Evolutionary conservation across 1,284 basidiomycete species (phyloP).

Genomic region (Porogramme epimiltina): DNA sequence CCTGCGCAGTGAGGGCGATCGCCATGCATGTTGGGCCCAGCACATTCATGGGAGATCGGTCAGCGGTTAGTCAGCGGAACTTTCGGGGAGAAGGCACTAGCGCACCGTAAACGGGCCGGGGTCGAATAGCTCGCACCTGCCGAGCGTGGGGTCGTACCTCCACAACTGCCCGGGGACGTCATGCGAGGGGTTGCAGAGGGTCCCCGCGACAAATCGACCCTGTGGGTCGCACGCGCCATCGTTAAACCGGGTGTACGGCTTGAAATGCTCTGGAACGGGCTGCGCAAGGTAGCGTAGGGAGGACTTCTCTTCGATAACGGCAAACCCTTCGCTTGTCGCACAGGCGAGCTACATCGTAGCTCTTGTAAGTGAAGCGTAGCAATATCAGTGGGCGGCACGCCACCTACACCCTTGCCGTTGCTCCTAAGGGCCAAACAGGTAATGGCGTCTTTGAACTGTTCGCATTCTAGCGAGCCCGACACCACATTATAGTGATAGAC

Average conservation of each 20-base stretch:
- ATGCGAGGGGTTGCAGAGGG: slow-evolving; percentile 51
- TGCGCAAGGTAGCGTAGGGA: slow-evolving; percentile 47
- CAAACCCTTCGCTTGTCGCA: slow-evolving; percentile 54
- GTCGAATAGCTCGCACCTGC: slow-evolving; percentile 53
- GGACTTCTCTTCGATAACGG: slow-evolving; percentile 46
- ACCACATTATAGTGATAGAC: slow-evolving; percentile 54
- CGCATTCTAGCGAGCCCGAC: slow-evolving; percentile 41
- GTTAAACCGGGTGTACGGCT: slow-evolving; percentile 59
- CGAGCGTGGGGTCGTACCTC: slow-evolving; percentile 54
- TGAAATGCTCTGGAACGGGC: slow-evolving; percentile 47
- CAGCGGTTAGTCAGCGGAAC: no score
- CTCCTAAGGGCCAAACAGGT: slow-evolving; percentile 55
- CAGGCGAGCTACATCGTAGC: slow-evolving; percentile 50
- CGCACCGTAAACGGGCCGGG: slow-evolving; percentile 66
- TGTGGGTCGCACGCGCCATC: slow-evolving; percentile 67
- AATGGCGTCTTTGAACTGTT: slow-evolving; percentile 52
- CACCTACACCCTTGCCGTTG: slow-evolving; percentile 46
- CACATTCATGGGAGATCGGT: no score
- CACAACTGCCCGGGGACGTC: slow-evolving; percentile 59
- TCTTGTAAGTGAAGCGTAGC: slow-evolving; percentile 1
- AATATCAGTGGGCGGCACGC: background rate
- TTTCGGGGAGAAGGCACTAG: slow-evolving; percentile 1
- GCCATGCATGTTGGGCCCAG: no score
- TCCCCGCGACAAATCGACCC: slow-evolving; percentile 68
- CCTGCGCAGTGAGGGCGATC: slow-evolving; percentile 40